Evolutionary conservation across 2,329 filamentous ascomycete genomes (phyloP).

Genomic region (Dryadomyces quercivorus): DNA sequence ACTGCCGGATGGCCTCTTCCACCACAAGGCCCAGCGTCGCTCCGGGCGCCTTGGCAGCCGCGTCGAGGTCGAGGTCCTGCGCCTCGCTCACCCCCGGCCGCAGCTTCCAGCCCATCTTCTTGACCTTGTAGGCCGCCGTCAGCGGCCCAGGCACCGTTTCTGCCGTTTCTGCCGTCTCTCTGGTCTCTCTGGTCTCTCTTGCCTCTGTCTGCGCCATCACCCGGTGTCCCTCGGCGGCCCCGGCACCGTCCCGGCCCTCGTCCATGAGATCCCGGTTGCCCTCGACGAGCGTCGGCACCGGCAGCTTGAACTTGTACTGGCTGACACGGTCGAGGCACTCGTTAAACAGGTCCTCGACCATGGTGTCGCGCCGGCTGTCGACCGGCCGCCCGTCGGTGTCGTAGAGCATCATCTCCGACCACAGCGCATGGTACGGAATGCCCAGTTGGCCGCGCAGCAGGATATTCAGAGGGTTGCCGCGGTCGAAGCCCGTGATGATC

Average conservation of each 20-base stretch:
- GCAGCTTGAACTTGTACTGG: constrained; percentile 71
- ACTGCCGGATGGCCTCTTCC: constrained; percentile 83
- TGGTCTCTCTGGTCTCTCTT: constrained; percentile 39
- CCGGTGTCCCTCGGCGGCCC: constrained; percentile 53
- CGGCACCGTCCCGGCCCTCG: constrained; percentile 57
- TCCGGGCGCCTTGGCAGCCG: constrained; percentile 46
- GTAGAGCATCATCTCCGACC: constrained; percentile 65
- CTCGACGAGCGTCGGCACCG: constrained; percentile 58
- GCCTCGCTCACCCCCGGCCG: constrained; percentile 49
- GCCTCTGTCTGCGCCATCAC: constrained; percentile 66
- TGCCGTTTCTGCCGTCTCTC: constrained; percentile 36
- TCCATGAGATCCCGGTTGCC: constrained; percentile 76
- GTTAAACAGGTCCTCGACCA: constrained; percentile 88
- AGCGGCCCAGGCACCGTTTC: constrained; percentile 17
- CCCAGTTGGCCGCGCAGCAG: constrained; percentile 84
- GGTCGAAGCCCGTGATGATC: constrained; percentile 94
- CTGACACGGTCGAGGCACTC: constrained; percentile 88
- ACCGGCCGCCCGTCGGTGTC: constrained; percentile 71
- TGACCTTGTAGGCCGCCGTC: constrained; percentile 66
- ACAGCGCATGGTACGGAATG: constrained; percentile 72
- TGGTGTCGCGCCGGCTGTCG: constrained; percentile 62
- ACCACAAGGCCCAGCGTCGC: constrained; percentile 84
- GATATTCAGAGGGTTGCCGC: constrained; percentile 86
- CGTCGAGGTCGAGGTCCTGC: constrained; percentile 59
- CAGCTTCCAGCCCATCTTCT: constrained; percentile 71